Conservation (phyloP, 2,329 filamentous ascomycete species). For the Microsporum ferrugineum region DNA sequence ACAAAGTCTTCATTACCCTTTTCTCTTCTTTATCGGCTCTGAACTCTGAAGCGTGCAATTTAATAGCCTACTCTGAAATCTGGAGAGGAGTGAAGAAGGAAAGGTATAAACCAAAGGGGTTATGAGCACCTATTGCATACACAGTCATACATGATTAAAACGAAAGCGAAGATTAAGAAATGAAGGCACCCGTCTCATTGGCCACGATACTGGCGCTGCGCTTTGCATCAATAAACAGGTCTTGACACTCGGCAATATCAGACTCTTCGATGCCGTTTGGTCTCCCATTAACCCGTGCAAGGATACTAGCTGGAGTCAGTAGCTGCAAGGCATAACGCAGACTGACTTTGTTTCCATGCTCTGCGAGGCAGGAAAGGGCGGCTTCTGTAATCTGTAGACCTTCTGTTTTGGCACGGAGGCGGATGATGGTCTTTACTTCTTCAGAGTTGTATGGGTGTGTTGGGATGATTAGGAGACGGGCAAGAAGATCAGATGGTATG, state of each 20-base stretch:
- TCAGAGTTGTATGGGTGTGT: slow-evolving; percentile 78
- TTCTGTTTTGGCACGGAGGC: slow-evolving; percentile 72
- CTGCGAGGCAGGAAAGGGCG: slow-evolving; percentile 75
- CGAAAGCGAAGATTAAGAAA: slow-evolving; percentile 39
- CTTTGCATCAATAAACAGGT: slow-evolving; percentile 71
- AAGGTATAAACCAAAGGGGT: background rate
- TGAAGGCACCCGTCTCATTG: slow-evolving; percentile 53
- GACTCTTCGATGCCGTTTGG: slow-evolving; percentile 59
- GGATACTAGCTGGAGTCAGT: slow-evolving; percentile 77
- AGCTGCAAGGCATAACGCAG: slow-evolving; percentile 88
- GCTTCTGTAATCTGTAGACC: slow-evolving; percentile 65
- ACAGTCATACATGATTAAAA: background rate
- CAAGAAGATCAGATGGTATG: slow-evolving; percentile 84
- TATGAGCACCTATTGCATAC: background rate
- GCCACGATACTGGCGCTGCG: slow-evolving; percentile 62
- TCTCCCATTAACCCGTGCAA: slow-evolving; percentile 72
- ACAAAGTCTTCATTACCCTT: no score
- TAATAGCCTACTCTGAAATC: no score
- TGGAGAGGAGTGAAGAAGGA: background rate
- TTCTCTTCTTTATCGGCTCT: no score
- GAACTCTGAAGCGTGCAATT: no score
- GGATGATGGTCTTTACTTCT: slow-evolving; percentile 87
- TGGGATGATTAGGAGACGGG: slow-evolving; percentile 88
- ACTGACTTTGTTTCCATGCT: slow-evolving; percentile 79
- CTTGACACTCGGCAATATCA: slow-evolving; percentile 71